Evolutionary conservation across 352 stramenopile species (phyloP).

Genomic region (Globisporangium ultimum): DNA sequence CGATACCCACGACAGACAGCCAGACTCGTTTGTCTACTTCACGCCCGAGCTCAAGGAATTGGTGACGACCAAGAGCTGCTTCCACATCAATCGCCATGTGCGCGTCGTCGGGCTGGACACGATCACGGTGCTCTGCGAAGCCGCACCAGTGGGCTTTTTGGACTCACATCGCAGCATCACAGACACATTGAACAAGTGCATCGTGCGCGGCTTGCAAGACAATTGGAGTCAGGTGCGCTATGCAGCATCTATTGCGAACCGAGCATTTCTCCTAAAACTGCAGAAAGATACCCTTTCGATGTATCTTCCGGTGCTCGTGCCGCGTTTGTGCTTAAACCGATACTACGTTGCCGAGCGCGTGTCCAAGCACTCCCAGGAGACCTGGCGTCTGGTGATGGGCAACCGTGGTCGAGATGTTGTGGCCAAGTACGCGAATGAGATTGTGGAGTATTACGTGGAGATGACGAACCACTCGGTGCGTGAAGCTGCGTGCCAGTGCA

Average conservation of each 20-base stretch:
- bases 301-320: slow-evolving; percentile 86
- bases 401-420: slow-evolving; percentile 79
- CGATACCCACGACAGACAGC: slow-evolving; percentile 11
- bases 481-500: slow-evolving; percentile 94
- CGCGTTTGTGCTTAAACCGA: slow-evolving; percentile 96
- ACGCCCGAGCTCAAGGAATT: slow-evolving; percentile 61
- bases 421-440: slow-evolving; percentile 79
- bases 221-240: slow-evolving; percentile 98
- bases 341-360: slow-evolving; percentile 97
- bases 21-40: slow-evolving; percentile 52
- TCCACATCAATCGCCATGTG: slow-evolving; percentile 96
- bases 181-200: slow-evolving; percentile 56
- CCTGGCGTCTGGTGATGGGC: slow-evolving; percentile 91
- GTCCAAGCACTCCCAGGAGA: slow-evolving; percentile 95
- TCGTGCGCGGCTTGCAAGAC: slow-evolving; percentile 87
- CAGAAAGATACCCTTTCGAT: slow-evolving; percentile 33
- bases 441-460: slow-evolving; percentile 95
- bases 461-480: slow-evolving; percentile 95
- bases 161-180: slow-evolving; percentile 38
- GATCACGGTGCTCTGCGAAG: slow-evolving; percentile 64
- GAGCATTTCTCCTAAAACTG: slow-evolving; percentile 86
- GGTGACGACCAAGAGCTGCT: slow-evolving; percentile 73
- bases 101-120: slow-evolving; percentile 84
- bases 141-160: slow-evolving; percentile 41
- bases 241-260: slow-evolving; percentile 89